Evolutionary conservation across 805 yeast genomes (phyloP), one percentile per base, ranked within the genome.

Genomic region (Danielia reshetovae): DNA sequence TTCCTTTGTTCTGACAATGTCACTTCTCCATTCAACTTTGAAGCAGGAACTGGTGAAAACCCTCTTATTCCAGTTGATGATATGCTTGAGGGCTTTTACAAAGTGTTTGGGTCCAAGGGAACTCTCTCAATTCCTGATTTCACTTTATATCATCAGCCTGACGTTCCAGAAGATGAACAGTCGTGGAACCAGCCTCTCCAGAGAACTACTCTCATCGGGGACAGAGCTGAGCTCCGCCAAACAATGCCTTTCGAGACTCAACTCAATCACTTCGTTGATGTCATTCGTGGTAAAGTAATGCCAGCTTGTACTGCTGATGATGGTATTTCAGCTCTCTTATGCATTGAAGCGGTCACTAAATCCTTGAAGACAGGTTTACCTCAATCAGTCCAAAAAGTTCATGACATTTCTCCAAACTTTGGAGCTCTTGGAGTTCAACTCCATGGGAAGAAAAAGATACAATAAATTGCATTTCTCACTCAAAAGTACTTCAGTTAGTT

Each of bases 1-100:
- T 63, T 63, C 39, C 49, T 63, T 13, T 61, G 67, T 38, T 51
- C 64, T 21, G 69, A 63, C 38, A 61, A 60, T 43, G 64, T 60
- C 22, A 49, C 55, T 1, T 60, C 67, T 2, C 67, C 69, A 2
- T 60, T 59, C 39, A 60, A 58, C 46, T 63, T 63, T 37, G 68
- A 63, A 35, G 43, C 54, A 12, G 64, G 65, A 7, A 63, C 69
- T 2, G 69, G 69, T 5, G 69, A 63, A 39, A 63, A 63, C 45
- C 69, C 69, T 11, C 52, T 49, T 11, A 49, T 63, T 13, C 68
- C 69, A 1, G 44, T 43, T 19, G 49, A 56, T 37, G 52, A 54
- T 9, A 52, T 42, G 10, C 43, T 55, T 7, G 44, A 52, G 27
- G 69, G 70, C 2, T 47, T 62, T 33, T 64, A 64, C 38, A 44